Percentiles rank a stretch among this genome's conserved stretches.
Evolutionary conservation across 1,284 basidiomycete species (phyloP).

Genomic region (Rhodotorula glutinis): DNA sequence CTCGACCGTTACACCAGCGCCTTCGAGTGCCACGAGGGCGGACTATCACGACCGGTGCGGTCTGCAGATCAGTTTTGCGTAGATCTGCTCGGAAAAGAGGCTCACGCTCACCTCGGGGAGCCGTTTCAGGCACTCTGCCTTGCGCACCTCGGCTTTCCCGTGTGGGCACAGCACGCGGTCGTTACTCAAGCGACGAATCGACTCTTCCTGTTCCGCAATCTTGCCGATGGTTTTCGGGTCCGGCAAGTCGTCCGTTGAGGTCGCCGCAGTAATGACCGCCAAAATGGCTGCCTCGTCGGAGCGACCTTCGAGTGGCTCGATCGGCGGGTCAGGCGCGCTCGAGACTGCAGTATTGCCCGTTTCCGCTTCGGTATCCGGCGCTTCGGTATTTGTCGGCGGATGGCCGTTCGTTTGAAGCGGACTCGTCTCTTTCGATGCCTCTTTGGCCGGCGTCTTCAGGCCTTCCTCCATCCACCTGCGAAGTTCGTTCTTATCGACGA

Average conservation of each 20-base stretch:
- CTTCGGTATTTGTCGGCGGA: background rate
- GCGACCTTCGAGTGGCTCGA: background rate
- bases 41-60: conserved; percentile 46
- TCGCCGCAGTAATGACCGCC: background rate
- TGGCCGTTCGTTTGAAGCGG: background rate
- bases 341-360: too few species aligned
- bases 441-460: conserved; percentile 15
- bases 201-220: background rate
- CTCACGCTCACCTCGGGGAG: conserved; percentile 48
- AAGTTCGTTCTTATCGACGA: conserved; percentile 61
- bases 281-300: background rate
- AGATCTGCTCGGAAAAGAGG: background rate
- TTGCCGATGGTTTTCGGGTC: background rate
- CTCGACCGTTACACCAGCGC: conserved; percentile 45
- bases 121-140: conserved; percentile 63
- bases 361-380: too few species aligned
- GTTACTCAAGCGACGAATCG: conserved; percentile 34
- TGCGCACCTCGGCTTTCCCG: conserved; percentile 58
- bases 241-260: conserved; percentile 2
- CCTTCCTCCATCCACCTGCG: conserved; percentile 57
- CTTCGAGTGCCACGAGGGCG: conserved; percentile 35
- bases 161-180: conserved; percentile 61
- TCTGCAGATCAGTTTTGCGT: background rate
- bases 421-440: background rate
- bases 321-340: too few species aligned